Percentiles rank a stretch among this genome's conserved stretches.
Conservation (phyloP, 2,329 filamentous ascomycete genomes). For the Cadophora luteo-olivacea region DNA sequence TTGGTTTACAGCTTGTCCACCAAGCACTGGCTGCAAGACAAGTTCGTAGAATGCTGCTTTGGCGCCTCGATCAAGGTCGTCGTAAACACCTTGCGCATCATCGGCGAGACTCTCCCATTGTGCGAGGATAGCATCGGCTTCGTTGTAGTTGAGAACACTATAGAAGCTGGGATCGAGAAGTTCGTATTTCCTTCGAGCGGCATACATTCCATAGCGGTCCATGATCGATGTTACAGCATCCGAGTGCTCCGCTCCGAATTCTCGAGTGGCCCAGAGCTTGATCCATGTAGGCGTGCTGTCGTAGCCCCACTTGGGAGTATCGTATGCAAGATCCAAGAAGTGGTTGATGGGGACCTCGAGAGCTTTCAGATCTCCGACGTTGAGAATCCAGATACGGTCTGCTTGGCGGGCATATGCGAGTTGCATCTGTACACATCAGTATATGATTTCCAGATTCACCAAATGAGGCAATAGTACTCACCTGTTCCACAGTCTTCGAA, state of each 20-base stretch:
- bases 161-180: constrained; percentile 64
- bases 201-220: constrained; percentile 61
- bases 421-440: constrained; percentile 56
- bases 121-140: constrained; percentile 63
- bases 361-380: constrained; percentile 69
- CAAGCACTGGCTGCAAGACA: constrained; percentile 64
- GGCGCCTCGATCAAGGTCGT: constrained; percentile 55
- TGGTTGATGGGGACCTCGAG: constrained; percentile 69
- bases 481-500: constrained; percentile 66
- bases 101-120: constrained; percentile 60
- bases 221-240: constrained; percentile 58
- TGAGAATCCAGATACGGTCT: constrained; percentile 65
- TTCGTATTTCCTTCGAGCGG: constrained; percentile 67
- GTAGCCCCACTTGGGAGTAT: constrained; percentile 62
- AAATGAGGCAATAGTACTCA: constrained; percentile 36
- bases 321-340: constrained; percentile 72
- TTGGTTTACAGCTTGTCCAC: constrained; percentile 61
- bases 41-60: constrained; percentile 68
- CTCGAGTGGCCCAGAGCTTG: constrained; percentile 60
- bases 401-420: constrained; percentile 62
- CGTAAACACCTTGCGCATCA: constrained; percentile 62
- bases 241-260: constrained; percentile 59
- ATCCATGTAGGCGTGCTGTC: constrained; percentile 64
- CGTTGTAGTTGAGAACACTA: constrained; percentile 68
- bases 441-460: background rate